Evolutionary conservation across 495 filamentous ascomycete genomes (phyloP).

Genomic region (Penicillium tannophilum): DNA sequence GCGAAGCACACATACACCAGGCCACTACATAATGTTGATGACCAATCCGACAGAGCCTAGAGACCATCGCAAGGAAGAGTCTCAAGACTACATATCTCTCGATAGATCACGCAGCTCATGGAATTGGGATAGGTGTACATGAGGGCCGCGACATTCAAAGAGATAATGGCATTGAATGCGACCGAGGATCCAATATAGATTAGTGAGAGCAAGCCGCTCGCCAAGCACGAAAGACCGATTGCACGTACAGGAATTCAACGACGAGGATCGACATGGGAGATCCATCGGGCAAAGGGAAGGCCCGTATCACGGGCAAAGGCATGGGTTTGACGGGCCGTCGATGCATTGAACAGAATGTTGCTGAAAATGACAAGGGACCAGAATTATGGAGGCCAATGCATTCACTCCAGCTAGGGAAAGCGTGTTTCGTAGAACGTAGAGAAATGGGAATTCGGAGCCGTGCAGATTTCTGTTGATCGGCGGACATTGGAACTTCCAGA

Average conservation of each 20-base stretch:
- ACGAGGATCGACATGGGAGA: constrained; percentile 33
- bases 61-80: constrained; percentile 47
- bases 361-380: constrained; percentile 35
- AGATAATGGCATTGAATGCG: constrained; percentile 49
- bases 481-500: constrained; percentile 6
- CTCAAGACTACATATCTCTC: constrained; percentile 34
- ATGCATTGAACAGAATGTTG: constrained; percentile 34
- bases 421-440: constrained; percentile 28
- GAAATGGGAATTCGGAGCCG: constrained; percentile 29
- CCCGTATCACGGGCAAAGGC: constrained; percentile 49
- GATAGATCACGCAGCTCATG: constrained; percentile 39
- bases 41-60: constrained; percentile 36
- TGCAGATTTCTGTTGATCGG: constrained; percentile 18
- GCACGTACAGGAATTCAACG: constrained; percentile 53
- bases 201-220: constrained; percentile 25
- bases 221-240: constrained; percentile 21
- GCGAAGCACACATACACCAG: constrained; percentile 31
- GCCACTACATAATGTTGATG: constrained; percentile 40
- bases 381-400: constrained; percentile 31
- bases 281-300: constrained; percentile 34
- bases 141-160: constrained; percentile 40
- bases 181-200: constrained; percentile 41
- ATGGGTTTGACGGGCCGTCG: constrained; percentile 39
- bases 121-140: constrained; percentile 39
- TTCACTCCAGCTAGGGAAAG: constrained; percentile 23